phyloP scores from a whole-genome alignment of 768 basidiomycete species.

The Nidularia pulvinata region DNA sequence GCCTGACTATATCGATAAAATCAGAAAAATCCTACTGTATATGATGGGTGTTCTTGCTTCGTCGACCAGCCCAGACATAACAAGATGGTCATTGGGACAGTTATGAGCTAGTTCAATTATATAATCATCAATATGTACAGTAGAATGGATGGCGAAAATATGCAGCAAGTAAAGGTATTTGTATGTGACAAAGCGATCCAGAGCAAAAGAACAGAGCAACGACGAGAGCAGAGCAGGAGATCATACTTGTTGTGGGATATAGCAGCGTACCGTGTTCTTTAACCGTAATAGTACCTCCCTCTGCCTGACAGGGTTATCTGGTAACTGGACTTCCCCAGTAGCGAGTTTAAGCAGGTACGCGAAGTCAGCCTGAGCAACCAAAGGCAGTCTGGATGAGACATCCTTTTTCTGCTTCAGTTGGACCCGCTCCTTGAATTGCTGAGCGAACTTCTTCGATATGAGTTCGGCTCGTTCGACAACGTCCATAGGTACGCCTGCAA shows the following conservation, averaged over 20 bases:
- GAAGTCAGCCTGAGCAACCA: conserved; percentile 90
- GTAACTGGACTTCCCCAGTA: conserved; percentile 48
- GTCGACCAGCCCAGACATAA: no score
- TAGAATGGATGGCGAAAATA: no score
- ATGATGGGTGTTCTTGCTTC: no score
- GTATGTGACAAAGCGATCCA: no score
- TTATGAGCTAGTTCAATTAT: no score
- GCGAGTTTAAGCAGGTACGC: conserved; percentile 71
- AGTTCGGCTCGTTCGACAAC: conserved; percentile 90
- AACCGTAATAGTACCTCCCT: conserved; percentile 54
- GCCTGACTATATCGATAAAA: no score
- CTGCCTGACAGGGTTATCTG: conserved; percentile 50
- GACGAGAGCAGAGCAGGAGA: neutral
- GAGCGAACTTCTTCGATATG: conserved; percentile 85
- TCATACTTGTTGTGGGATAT: no score
- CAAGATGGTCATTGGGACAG: no score
- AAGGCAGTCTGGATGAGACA: conserved; percentile 62
- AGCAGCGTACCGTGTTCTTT: conserved; percentile 32
- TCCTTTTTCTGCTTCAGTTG: conserved; percentile 58
- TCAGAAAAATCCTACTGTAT: no score
- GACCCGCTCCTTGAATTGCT: conserved; percentile 82
- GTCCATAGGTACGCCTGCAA: conserved; percentile 86
- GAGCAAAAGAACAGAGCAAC: neutral
- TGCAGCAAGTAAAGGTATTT: no score
- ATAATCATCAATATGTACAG: no score